Evolutionary conservation across 2,329 filamentous ascomycete species (phyloP).

Genomic region (Colletotrichum coccodes): DNA sequence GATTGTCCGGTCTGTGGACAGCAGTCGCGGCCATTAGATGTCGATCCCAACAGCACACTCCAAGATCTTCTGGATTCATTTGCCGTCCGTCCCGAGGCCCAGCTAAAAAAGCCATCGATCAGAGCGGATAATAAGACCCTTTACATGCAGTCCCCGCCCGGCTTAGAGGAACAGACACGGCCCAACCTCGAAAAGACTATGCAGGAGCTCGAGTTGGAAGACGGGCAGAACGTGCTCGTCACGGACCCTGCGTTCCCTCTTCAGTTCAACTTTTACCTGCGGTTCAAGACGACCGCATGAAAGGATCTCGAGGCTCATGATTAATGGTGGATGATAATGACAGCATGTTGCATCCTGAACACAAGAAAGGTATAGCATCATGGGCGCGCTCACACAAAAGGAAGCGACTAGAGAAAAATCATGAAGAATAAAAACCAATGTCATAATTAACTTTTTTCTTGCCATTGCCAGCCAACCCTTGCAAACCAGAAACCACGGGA

Average conservation of each 20-base stretch:
- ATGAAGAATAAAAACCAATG: not conserved
- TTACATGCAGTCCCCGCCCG: constrained; percentile 87
- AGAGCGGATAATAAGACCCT: constrained; percentile 82
- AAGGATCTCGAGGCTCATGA: not conserved
- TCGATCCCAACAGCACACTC: constrained; percentile 78
- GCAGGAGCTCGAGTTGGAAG: constrained; percentile 74
- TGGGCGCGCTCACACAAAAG: not conserved
- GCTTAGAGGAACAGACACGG: constrained; percentile 85
- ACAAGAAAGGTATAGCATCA: not conserved
- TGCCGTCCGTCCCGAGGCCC: constrained; percentile 84
- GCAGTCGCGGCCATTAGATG: constrained; percentile 77
- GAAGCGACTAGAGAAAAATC: not conserved
- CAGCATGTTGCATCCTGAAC: constrained; percentile 1
- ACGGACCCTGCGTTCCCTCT: constrained; percentile 90
- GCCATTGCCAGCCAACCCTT: constrained; percentile 28
- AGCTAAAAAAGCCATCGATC: constrained; percentile 93
- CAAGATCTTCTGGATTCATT: constrained; percentile 88
- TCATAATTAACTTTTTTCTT: constrained; percentile 32
- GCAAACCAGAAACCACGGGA: constrained; percentile 30
- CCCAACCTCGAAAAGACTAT: constrained; percentile 85
- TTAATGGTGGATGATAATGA: constrained; percentile 22
- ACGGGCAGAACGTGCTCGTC: constrained; percentile 91
- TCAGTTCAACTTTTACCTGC: constrained; percentile 68
- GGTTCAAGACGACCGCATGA: constrained; percentile 49
- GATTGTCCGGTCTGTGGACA: constrained; percentile 96